Evolutionary conservation across 169 alveolate species (phyloP), one percentile per base, ranked within the genome.

Genomic region (Plasmodium sp.): DNA sequence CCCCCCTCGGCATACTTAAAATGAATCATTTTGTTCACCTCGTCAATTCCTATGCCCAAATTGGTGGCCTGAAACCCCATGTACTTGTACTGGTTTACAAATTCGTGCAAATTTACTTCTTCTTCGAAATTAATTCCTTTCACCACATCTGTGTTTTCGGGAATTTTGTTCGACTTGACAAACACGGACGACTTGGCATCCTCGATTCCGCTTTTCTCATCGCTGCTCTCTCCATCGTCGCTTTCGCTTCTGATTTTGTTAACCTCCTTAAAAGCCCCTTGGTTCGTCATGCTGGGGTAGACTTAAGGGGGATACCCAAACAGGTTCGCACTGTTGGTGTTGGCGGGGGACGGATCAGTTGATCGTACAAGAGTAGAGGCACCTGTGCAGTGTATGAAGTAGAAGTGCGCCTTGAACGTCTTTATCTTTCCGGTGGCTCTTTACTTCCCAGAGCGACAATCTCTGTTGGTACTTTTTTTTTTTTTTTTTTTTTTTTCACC

Each of bases 51-150:
- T 86, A 92, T 88, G n/a, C 98, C 98, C 51, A 96, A 93, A 48
- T 96, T 91, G 4, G 98, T 96, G 10, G 98, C 97, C 84, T 96
- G 98, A 71, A 96, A 96, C 12, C 98, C 98, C 84, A 95, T 86
- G 72, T 82, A 88, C 71, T 95, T 96, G 74, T 93, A 96, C 56
- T 82, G 86, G 39, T 91, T 88, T n/a, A 96, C 93, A 31, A 96
- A 77, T 16, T 90, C 84, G 51, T 94, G 97, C 54, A 96, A 80
- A 33, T 86, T 51, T 2, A 96, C 71, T 67, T 94, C 95, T 41
- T 67, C 39, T 22, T 96, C 98, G 33, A 93, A 95, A 73, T 86
- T 86, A 22, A 94, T 71, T 22, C 97, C 97, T 34, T 82, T 48
- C 10, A 96, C 98, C 39, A 74, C 62, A 45, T 94, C 96, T 81